A percentile compares a stretch with the other conserved stretches of the same genome.
phyloP scores from a whole-genome alignment of 345 rosid species.

The Camelina sativa region DNA sequence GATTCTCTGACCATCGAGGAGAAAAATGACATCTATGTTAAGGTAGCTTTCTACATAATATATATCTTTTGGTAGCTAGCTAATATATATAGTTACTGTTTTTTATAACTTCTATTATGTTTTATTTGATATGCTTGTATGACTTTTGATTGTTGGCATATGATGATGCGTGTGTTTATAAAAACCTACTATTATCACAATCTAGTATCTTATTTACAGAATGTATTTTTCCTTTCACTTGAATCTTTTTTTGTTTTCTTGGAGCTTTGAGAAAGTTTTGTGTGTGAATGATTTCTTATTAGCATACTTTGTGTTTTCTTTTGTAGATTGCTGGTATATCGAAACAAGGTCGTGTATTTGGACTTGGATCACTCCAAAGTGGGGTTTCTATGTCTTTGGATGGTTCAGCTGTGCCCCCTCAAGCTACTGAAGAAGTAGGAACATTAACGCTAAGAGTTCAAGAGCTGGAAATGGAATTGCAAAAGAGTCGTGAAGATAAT shows the following conservation, averaged over 20 bases:
- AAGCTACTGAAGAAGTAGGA: not conserved
- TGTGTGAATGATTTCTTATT: no score
- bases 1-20: not conserved
- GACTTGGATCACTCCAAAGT: conserved; percentile 22
- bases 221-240: not conserved
- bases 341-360: conserved; percentile 14
- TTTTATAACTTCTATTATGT: no score
- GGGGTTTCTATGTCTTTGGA: not conserved
- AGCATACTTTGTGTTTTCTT: not conserved
- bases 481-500: not conserved
- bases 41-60: not conserved
- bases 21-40: not conserved
- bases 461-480: not conserved
- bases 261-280: not conserved
- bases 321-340: conserved; percentile 13
- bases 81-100: no score
- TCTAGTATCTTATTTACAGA: no score
- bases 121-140: no score
- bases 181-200: no score
- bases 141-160: no score
- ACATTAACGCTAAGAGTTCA: not conserved
- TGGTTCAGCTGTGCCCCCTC: not conserved
- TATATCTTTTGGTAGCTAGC: no score
- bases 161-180: no score
- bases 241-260: not conserved